Evolutionary conservation across 1,284 basidiomycete genomes (phyloP).

Genomic region (Austroboletus olivaceoglutinosus): DNA sequence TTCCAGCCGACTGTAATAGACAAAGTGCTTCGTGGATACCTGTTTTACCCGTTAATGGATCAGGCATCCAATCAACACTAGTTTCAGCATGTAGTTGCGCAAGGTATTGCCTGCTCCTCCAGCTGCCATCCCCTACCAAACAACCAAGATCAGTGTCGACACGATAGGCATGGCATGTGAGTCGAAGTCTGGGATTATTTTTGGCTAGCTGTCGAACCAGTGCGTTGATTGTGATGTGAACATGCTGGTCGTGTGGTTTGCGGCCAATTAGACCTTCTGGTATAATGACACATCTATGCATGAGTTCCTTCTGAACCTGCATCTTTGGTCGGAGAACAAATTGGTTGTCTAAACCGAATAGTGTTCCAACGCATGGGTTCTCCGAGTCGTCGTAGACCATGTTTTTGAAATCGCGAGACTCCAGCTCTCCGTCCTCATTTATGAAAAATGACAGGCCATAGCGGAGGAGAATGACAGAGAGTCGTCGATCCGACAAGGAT

Average conservation of each 20-base stretch:
- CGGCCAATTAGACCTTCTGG: too few relatives aligned
- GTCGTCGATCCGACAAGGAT: neutral
- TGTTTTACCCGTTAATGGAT: neutral
- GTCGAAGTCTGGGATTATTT: too few relatives aligned
- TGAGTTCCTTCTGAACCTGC: neutral
- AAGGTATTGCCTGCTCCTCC: neutral
- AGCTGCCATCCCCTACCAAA: neutral
- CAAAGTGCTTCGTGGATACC: neutral
- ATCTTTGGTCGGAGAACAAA: neutral
- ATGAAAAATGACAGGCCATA: neutral
- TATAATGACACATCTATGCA: neutral
- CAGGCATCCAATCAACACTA: neutral
- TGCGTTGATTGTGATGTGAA: too few relatives aligned
- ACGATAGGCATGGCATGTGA: neutral
- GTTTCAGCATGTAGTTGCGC: neutral
- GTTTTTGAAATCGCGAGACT: neutral
- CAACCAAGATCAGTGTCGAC: neutral
- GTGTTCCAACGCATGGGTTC: neutral
- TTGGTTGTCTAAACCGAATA: neutral
- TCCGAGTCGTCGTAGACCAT: neutral
- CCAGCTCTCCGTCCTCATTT: neutral
- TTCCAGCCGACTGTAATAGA: slow-evolving; percentile 22
- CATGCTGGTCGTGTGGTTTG: too few relatives aligned
- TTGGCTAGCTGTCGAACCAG: too few relatives aligned
- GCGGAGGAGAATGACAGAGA: slow-evolving; percentile 43